phyloP scores from a whole-genome alignment of 163 green algal genomes.

The Prototheca wickerhamii region DNA sequence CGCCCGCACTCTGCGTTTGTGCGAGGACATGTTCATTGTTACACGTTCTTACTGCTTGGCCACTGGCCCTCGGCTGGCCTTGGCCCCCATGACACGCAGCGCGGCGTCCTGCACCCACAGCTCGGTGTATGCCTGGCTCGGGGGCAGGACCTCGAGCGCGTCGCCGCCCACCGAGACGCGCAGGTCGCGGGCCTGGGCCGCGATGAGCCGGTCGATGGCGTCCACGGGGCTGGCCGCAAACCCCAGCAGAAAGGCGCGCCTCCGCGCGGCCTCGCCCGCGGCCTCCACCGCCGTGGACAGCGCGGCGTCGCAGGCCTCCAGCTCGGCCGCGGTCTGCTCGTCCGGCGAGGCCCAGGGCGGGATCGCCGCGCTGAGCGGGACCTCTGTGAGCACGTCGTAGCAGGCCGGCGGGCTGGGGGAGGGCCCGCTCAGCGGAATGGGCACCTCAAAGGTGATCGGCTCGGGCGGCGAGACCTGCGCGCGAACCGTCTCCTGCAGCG shows the following conservation, averaged over 20 bases:
- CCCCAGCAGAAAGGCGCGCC: slow-evolving; percentile 49
- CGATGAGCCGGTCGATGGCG: slow-evolving; percentile 45
- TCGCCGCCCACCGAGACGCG: slow-evolving; percentile 15
- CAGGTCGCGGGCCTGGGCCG: slow-evolving; percentile 26
- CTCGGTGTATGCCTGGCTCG: slow-evolving; percentile 20
- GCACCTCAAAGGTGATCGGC: slow-evolving; percentile 2
- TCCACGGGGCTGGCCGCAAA: slow-evolving; percentile 54
- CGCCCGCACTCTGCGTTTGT: no score
- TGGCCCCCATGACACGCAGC: slow-evolving; percentile 5
- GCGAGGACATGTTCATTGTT: no score
- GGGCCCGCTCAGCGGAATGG: slow-evolving; percentile 7
- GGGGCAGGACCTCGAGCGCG: slow-evolving; percentile 11
- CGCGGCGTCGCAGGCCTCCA: slow-evolving; percentile 12
- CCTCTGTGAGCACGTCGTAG: slow-evolving; percentile 34
- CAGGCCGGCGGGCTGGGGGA: slow-evolving; percentile 13
- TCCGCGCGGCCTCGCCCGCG: slow-evolving; percentile 45
- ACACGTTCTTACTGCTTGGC: no score
- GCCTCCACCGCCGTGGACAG: slow-evolving; percentile 19
- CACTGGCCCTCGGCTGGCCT: no score
- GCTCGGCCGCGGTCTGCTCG: not conserved
- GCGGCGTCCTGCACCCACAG: slow-evolving; percentile 26
- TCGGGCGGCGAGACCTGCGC: not conserved
- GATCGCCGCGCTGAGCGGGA: slow-evolving; percentile 22
- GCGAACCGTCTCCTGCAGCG: slow-evolving; percentile 7
- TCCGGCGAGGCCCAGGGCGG: slow-evolving; percentile 6